Base-by-base conservation (phyloP, 768 basidiomycete genomes). In the Tulasnella sp. region DNA sequence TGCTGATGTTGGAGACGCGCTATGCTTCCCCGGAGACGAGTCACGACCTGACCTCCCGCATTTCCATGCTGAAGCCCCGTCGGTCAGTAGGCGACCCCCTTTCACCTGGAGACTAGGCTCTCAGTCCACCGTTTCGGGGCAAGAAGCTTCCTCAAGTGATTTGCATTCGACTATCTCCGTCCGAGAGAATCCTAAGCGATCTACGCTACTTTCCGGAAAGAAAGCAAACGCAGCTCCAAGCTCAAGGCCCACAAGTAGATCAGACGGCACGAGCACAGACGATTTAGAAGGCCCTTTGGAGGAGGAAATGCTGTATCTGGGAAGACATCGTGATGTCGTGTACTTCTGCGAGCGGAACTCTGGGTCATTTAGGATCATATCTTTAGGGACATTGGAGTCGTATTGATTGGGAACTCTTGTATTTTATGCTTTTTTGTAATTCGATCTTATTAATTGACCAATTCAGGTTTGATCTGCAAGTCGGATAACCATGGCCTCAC, bases 31-130 rank as follows among this genome's bases (percentile, higher is more conserved):
- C 32, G 92, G 88, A 0, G 92, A 94, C 76, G 86, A 88, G 75
- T 94, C 92, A 6, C 86, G 92, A 63, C 87, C 86, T 4, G 78
- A 81, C 8, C 76, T 93, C 19, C 92, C 92, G 1, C 83, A 89
- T 74, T 94, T 91, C 77, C 82, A 84, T 62, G 85, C 90, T 12
- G 82, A 88, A 7, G 79, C 83, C 14, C 87, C 84, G 26, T 86
- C 84, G 69, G 83, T 86, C 75, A 91, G 88, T 77, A 83, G 92
- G 65, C 85, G 92, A 14, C 85, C 83, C 5, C 87, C 91, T 3
- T 94, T 88, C 77, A 86, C 92, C 5, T 94, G 92, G 92, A 89
- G 84, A 79, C 92, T 92, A 68, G 92, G 92, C n/a, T n/a, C n/a
- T n/a, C n/a, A n/a, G n/a, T n/a, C n/a, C n/a, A n/a, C n/a, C n/a